Conservation (phyloP, 441 rosid species). For the Theobroma grandiflorum region DNA sequence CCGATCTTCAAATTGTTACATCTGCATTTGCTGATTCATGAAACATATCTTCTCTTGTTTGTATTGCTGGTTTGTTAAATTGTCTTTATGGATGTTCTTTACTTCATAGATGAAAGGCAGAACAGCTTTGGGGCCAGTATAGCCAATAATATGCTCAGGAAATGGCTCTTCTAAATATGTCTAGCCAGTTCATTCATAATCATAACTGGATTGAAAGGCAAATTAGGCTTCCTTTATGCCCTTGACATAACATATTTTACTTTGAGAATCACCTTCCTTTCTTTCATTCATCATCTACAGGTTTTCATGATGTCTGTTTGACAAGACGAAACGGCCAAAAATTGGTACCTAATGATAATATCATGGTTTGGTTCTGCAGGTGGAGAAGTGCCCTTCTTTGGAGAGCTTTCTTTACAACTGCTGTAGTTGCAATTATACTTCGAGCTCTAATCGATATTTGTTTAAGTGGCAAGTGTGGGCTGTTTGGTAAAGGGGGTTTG, state of each 20-base stretch:
- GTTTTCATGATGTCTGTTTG: constrained; percentile 5
- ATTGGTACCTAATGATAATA: not conserved
- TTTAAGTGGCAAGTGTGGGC: constrained; percentile 78
- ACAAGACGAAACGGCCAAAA: not conserved
- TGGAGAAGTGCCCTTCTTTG: constrained; percentile 93
- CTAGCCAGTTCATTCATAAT: not conserved
- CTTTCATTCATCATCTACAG: constrained; percentile 3
- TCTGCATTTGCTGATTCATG: not conserved
- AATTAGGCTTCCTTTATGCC: not conserved
- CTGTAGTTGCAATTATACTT: constrained; percentile 78
- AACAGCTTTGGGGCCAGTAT: not conserved
- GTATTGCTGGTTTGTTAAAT: not conserved
- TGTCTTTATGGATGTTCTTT: not conserved
- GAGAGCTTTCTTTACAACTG: constrained; percentile 91
- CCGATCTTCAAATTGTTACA: not conserved
- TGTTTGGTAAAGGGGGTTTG: constrained; percentile 89
- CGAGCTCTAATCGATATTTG: constrained; percentile 84
- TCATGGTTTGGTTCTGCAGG: constrained; percentile 52
- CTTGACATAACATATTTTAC: constrained; percentile 3
- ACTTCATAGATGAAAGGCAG: constrained; percentile 4
- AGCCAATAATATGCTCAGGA: not conserved
- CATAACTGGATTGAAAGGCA: not conserved
- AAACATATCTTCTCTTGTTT: not conserved
- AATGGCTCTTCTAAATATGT: not conserved
- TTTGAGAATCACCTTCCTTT: not conserved